Evolutionary conservation across 768 basidiomycete genomes (phyloP).

Genomic region (Serendipita indica): DNA sequence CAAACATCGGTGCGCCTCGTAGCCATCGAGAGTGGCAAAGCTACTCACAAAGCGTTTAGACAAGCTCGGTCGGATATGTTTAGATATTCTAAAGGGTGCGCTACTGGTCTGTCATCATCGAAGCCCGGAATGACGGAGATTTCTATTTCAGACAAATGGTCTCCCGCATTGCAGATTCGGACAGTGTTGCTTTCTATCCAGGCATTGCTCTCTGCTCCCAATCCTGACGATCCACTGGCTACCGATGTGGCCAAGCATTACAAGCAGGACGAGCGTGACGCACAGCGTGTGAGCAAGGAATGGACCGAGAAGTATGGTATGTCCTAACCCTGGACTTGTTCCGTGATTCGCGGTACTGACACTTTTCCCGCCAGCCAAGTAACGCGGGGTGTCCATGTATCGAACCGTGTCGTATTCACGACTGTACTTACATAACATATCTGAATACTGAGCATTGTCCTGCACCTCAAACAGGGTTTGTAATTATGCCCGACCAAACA

Average conservation of each 20-base stretch:
- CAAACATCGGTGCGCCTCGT: conserved; percentile 85
- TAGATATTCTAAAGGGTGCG: conserved; percentile 92
- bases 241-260: conserved; percentile 96
- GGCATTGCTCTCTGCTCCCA: conserved; percentile 89
- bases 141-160: conserved; percentile 77
- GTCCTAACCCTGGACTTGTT: background rate
- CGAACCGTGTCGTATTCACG: no score
- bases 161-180: conserved; percentile 94
- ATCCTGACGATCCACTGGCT: conserved; percentile 90
- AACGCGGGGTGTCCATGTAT: no score
- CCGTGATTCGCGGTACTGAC: background rate
- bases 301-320: conserved; percentile 84
- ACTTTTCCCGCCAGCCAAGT: background rate
- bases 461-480: no score
- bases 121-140: background rate
- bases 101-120: background rate
- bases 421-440: no score
- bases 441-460: no score
- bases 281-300: conserved; percentile 80
- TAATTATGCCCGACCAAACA: no score
- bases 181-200: conserved; percentile 95
- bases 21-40: background rate
- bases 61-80: conserved; percentile 94
- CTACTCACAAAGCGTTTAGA: conserved; percentile 41
- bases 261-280: conserved; percentile 92